phyloP scores from a whole-genome alignment of 768 basidiomycete species.

The Leccinellum luteum region DNA sequence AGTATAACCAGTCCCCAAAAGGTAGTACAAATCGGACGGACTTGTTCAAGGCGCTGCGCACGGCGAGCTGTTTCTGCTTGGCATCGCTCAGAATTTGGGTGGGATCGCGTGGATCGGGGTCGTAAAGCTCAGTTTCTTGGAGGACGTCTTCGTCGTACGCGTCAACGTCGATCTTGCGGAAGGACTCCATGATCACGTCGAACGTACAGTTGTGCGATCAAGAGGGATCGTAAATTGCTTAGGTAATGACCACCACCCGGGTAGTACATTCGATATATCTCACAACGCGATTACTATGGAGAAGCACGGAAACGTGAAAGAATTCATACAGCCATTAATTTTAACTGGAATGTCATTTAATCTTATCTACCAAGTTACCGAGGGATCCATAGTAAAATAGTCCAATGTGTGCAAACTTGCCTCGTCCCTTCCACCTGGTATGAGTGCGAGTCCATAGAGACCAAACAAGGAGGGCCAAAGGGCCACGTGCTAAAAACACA shows the following conservation, averaged over 20 bases:
- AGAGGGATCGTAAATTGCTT: constrained; percentile 7
- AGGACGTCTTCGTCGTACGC: constrained; percentile 88
- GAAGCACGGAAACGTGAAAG: no score
- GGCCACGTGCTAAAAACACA: neutral
- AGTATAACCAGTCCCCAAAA: neutral
- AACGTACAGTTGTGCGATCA: neutral
- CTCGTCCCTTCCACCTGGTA: no score
- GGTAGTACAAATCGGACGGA: constrained; percentile 35
- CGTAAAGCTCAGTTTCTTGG: constrained; percentile 81
- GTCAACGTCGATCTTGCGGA: constrained; percentile 95
- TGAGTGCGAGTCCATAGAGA: neutral
- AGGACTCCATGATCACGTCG: constrained; percentile 48
- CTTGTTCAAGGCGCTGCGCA: constrained; percentile 74
- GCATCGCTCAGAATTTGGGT: constrained; percentile 71
- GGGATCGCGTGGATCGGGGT: constrained; percentile 79
- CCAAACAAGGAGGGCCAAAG: neutral
- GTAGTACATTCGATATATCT: no score
- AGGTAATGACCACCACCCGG: constrained; percentile 6
- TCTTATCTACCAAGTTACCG: neutral
- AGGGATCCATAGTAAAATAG: neutral
- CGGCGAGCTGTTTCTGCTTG: constrained; percentile 68
- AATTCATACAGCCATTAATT: no score
- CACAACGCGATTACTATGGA: no score
- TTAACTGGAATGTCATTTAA: neutral
- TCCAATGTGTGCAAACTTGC: neutral